phyloP scores from a whole-genome alignment of 441 rosid species.

The Dalechampia spathulata region DNA sequence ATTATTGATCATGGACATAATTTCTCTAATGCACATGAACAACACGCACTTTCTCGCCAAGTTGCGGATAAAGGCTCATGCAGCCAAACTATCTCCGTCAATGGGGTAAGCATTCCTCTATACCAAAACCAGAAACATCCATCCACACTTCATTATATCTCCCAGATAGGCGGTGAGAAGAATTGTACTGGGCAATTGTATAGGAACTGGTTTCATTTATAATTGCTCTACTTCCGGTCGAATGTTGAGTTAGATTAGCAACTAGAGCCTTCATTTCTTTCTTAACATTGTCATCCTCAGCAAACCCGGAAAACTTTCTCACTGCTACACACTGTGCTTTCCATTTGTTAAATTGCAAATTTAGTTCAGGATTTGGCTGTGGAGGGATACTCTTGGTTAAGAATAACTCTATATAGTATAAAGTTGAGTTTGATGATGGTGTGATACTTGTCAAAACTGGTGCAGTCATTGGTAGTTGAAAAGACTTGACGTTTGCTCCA shows the following conservation, averaged over 20 bases:
- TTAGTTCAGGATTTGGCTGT: slow-evolving; percentile 29
- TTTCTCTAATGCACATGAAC: neutral
- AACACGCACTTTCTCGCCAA: too few species aligned
- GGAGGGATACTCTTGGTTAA: slow-evolving; percentile 26
- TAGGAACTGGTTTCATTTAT: slow-evolving; percentile 9
- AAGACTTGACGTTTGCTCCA: slow-evolving; percentile 31
- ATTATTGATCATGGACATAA: neutral
- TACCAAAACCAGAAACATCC: slow-evolving; percentile 20
- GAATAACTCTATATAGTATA: slow-evolving; percentile 17
- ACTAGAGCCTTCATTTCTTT: slow-evolving; percentile 29
- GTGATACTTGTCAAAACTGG: slow-evolving; percentile 33
- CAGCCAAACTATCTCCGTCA: too few species aligned
- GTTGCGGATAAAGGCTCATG: too few species aligned
- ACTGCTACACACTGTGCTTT: slow-evolving; percentile 28
- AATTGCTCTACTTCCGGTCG: neutral
- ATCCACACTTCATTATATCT: slow-evolving; percentile 52
- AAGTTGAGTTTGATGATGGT: slow-evolving; percentile 13
- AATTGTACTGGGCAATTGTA: slow-evolving; percentile 41
- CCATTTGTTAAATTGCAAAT: slow-evolving; percentile 34
- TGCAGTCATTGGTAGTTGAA: slow-evolving; percentile 27
- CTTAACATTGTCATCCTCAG: slow-evolving; percentile 26
- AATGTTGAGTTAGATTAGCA: slow-evolving; percentile 21
- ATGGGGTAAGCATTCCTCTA: slow-evolving; percentile 23
- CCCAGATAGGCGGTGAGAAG: slow-evolving; percentile 22
- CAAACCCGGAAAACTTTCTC: slow-evolving; percentile 44